phyloP scores from a whole-genome alignment of 2,329 filamentous ascomycete genomes.

The Aureobasidium sp. region DNA sequence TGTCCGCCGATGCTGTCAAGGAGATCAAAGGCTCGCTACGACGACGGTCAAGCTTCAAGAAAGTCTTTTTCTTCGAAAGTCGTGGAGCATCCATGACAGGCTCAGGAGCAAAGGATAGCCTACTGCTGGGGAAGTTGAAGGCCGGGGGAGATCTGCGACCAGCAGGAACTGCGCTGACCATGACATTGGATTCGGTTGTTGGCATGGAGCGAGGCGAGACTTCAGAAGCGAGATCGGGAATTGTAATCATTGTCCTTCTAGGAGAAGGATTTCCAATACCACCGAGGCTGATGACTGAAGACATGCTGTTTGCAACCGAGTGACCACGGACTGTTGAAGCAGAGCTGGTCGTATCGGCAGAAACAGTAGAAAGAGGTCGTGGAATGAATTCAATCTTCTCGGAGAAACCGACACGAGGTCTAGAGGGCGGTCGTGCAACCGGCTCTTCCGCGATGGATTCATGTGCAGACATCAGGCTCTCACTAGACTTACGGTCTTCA shows the following conservation, averaged over 20 bases:
- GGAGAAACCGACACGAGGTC: constrained; percentile 72
- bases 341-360: constrained; percentile 75
- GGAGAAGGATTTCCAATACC: constrained; percentile 14
- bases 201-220: constrained; percentile 26
- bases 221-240: constrained; percentile 38
- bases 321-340: constrained; percentile 62
- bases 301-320: constrained; percentile 71
- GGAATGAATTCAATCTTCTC: constrained; percentile 79
- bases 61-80: constrained; percentile 50
- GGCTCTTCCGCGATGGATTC: neutral
- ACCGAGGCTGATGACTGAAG: constrained; percentile 61
- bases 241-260: constrained; percentile 11
- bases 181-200: neutral
- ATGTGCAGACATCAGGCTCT: neutral
- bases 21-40: constrained; percentile 34
- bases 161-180: neutral
- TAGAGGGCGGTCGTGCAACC: constrained; percentile 37
- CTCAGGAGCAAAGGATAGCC: neutral
- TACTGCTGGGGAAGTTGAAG: neutral
- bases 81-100: neutral
- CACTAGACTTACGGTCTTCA: neutral
- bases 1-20: constrained; percentile 21
- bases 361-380: constrained; percentile 74
- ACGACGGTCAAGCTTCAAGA: constrained; percentile 53
- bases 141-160: neutral